Conservation (phyloP, 257 asterid species). For the Capsicum pubescens region DNA sequence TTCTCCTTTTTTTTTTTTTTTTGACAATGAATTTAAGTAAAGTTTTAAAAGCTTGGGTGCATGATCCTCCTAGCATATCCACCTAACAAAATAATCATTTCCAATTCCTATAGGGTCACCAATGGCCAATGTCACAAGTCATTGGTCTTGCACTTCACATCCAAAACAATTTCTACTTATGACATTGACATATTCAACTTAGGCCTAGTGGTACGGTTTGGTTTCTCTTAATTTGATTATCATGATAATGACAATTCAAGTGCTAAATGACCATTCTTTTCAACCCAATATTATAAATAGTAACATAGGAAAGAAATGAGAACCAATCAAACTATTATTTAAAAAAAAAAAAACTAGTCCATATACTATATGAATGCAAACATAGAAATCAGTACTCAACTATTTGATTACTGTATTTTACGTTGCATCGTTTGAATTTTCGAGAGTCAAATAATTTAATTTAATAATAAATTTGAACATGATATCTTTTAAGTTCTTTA, state of each 20-base stretch:
- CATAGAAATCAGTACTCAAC: not conserved
- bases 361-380: conserved; percentile 5
- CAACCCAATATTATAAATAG: not conserved
- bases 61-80: not conserved
- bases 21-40: too few relatives aligned
- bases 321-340: not conserved
- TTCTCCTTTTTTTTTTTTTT: too few relatives aligned
- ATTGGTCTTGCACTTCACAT: not conserved
- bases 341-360: not conserved
- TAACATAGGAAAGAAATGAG: not conserved
- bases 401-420: not conserved
- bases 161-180: not conserved
- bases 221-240: not conserved
- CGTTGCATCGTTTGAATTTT: too few relatives aligned
- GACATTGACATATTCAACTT: not conserved
- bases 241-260: conserved; percentile 12
- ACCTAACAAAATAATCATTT: conserved; percentile 5
- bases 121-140: conserved; percentile 15
- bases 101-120: not conserved
- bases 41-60: not conserved
- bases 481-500: too few relatives aligned
- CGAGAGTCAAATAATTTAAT: too few relatives aligned
- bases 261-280: conserved; percentile 1
- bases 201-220: not conserved
- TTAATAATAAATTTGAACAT: too few relatives aligned